Evolutionary conservation across 768 basidiomycete species (phyloP).

Genomic region (Lactarius sanguifluus): DNA sequence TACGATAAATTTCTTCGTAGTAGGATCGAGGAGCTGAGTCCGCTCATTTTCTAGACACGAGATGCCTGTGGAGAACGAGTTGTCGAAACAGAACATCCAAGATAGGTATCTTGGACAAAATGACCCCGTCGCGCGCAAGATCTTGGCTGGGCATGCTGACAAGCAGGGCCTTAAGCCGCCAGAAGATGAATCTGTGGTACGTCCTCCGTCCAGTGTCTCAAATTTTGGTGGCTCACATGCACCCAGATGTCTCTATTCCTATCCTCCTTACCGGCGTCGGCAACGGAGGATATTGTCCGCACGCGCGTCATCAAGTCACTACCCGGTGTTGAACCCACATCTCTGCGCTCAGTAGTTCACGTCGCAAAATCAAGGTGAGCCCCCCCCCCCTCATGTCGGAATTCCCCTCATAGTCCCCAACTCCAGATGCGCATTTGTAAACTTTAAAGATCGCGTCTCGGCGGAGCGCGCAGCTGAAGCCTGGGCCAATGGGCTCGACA

Average conservation of each 20-base stretch:
- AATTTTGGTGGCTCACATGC: conserved; percentile 23
- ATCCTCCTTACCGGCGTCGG: conserved; percentile 65
- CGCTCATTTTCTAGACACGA: conserved; percentile 63
- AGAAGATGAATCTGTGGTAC: conserved; percentile 80
- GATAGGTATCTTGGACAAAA: conserved; percentile 92
- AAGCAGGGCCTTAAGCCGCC: conserved; percentile 83
- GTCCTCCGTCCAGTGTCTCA: conserved; percentile 36
- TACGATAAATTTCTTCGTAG: conserved; percentile 27
- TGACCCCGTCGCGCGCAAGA: conserved; percentile 93
- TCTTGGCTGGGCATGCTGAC: conserved; percentile 77
- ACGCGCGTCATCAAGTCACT: conserved; percentile 68
- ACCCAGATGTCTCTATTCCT: conserved; percentile 82
- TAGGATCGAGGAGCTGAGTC: background rate
- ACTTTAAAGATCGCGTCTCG: conserved; percentile 78
- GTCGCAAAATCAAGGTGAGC: conserved; percentile 74
- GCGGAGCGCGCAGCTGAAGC: conserved; percentile 88
- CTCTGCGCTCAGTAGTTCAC: conserved; percentile 82
- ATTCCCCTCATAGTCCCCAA: background rate
- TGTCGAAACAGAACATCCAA: conserved; percentile 89
- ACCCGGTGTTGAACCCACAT: conserved; percentile 57
- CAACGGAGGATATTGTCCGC: conserved; percentile 73
- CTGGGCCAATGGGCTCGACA: conserved; percentile 88
- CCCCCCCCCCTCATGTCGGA: too few species aligned
- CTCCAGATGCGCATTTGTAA: conserved; percentile 88
- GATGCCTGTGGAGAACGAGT: conserved; percentile 75